phyloP scores from a whole-genome alignment of 169 alveolate species.

The Plasmodium coatneyi region DNA sequence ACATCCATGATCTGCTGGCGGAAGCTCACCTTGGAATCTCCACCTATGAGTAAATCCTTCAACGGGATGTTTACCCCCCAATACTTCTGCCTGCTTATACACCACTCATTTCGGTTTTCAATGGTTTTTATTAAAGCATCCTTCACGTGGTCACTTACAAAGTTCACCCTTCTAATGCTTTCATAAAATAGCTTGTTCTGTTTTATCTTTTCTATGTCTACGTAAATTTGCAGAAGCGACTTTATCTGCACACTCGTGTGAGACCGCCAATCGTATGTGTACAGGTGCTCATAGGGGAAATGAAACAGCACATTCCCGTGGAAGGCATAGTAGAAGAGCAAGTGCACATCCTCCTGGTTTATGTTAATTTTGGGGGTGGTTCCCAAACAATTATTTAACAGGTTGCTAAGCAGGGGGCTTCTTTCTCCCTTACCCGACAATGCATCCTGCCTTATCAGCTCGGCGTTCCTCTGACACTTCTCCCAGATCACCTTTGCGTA shows the following conservation, averaged over 20 bases:
- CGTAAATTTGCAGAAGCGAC: conserved; percentile 60
- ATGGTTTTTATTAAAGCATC: conserved; percentile 76
- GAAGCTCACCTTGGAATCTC: conserved; percentile 6
- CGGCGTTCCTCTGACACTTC: background rate
- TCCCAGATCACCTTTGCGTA: conserved; percentile 3
- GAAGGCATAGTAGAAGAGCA: conserved; percentile 58
- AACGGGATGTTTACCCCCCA: conserved; percentile 89
- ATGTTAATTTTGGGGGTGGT: conserved; percentile 18
- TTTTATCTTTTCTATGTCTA: conserved; percentile 65
- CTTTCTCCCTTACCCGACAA: background rate
- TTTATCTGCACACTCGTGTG: conserved; percentile 64
- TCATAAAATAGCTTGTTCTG: conserved; percentile 20
- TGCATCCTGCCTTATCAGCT: conserved; percentile 11
- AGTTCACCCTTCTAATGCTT: conserved; percentile 63
- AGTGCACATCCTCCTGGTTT: conserved; percentile 21
- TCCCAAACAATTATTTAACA: background rate
- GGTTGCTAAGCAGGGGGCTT: background rate
- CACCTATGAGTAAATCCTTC: background rate
- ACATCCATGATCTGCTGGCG: conserved; percentile 84
- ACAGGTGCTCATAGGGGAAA: conserved; percentile 69
- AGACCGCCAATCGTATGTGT: conserved; percentile 70
- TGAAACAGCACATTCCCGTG: conserved; percentile 43
- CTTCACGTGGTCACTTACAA: conserved; percentile 71
- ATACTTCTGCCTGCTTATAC: conserved; percentile 86
- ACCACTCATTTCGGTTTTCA: conserved; percentile 85